These are phyloP conservation scores for Iberis amara DNA, from an alignment of 441 rosid genomes.

Conservation along the genomic window DNA sequence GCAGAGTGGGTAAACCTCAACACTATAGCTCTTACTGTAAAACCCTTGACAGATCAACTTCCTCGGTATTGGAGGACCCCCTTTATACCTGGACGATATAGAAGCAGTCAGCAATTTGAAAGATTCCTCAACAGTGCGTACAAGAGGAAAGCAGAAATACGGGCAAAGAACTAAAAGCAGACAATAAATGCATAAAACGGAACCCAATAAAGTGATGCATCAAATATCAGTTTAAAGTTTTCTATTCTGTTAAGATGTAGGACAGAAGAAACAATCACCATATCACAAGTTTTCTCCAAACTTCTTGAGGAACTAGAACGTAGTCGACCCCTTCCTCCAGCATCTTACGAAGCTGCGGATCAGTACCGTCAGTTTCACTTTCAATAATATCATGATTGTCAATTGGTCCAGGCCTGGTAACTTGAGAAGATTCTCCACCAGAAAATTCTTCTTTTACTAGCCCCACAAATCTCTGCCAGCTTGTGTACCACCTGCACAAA, in stretches of 20 bases:
- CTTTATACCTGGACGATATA: conserved; percentile 60
- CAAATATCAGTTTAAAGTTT: too few species aligned
- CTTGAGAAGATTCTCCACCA: conserved; percentile 30
- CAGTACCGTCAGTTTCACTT: conserved; percentile 32
- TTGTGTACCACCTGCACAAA: conserved; percentile 60
- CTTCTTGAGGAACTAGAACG: conserved; percentile 63
- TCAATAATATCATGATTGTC: conserved; percentile 65
- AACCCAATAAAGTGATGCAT: too few species aligned
- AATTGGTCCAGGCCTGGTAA: conserved; percentile 68
- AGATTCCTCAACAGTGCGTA: too few species aligned
- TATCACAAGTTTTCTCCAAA: conserved; percentile 69
- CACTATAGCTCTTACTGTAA: conserved; percentile 47
- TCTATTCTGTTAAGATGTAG: too few species aligned
- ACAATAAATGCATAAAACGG: too few species aligned
- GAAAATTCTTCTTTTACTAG: conserved; percentile 28
- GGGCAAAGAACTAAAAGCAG: too few species aligned
- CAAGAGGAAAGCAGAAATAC: too few species aligned
- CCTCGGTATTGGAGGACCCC: conserved; percentile 86
- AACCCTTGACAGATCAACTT: conserved; percentile 74
- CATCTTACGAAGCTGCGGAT: conserved; percentile 42
- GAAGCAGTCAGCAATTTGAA: not conserved
- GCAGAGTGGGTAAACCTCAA: conserved; percentile 84
- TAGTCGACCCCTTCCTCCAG: conserved; percentile 68
- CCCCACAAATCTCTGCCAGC: conserved; percentile 71
- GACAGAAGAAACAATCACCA: conserved; percentile 43